phyloP scores from a whole-genome alignment of 1,284 basidiomycete genomes.

The Macrocystidia cucumis region DNA sequence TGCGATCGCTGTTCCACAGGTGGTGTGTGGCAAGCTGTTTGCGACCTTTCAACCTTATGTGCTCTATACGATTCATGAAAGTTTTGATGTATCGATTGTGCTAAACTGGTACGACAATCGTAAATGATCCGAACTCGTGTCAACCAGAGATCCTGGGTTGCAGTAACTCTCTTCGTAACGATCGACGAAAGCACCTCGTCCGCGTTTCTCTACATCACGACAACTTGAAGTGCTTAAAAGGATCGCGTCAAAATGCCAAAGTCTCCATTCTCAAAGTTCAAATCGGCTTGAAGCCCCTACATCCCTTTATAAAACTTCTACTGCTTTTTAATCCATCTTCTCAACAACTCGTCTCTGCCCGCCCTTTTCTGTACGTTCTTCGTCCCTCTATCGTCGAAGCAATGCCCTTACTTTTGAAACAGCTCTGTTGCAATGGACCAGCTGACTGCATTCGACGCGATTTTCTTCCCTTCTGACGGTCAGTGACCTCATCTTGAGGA shows the following conservation, averaged over 20 bases:
- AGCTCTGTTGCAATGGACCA: constrained; percentile 40
- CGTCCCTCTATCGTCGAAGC: not conserved
- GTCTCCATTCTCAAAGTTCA: constrained; percentile 9
- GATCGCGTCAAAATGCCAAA: constrained; percentile 1
- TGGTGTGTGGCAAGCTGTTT: too few relatives aligned
- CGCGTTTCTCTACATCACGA: constrained; percentile 18
- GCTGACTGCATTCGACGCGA: constrained; percentile 50
- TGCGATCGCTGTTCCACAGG: too few relatives aligned
- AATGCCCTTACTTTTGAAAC: not conserved
- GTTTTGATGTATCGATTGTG: too few relatives aligned
- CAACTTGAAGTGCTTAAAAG: constrained; percentile 11
- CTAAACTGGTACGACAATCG: constrained; percentile 10
- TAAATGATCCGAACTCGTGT: constrained; percentile 19
- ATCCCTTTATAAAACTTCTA: constrained; percentile 1
- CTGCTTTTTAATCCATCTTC: constrained; percentile 9
- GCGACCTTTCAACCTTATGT: too few relatives aligned
- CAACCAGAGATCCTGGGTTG: constrained; percentile 9
- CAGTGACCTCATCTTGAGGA: constrained; percentile 7
- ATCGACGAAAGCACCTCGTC: constrained; percentile 17
- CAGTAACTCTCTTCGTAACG: constrained; percentile 8
- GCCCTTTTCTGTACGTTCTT: not conserved
- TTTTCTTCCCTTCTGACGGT: constrained; percentile 59
- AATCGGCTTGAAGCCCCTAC: constrained; percentile 2
- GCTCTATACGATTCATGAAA: too few relatives aligned
- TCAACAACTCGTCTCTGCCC: not conserved